phyloP scores from a whole-genome alignment of 352 stramenopile species.

The Phytophthora cryptogea region DNA sequence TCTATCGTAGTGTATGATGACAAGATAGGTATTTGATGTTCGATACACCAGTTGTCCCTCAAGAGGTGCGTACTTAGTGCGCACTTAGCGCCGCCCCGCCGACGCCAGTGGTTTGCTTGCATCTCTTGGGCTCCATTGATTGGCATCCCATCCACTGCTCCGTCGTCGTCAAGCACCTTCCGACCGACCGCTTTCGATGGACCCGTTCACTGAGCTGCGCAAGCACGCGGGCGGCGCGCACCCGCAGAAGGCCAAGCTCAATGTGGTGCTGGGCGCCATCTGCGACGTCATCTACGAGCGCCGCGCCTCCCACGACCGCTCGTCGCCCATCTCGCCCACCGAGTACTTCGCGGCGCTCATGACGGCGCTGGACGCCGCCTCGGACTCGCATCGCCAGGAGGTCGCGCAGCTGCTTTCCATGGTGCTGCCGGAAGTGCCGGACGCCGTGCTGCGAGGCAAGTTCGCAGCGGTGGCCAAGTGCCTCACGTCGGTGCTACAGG shows the following conservation, averaged over 20 bases:
- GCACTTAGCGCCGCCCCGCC: not conserved
- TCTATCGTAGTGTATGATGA: not conserved
- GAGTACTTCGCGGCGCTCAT: constrained; percentile 90
- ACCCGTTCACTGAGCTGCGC: constrained; percentile 81
- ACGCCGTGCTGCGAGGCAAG: constrained; percentile 81
- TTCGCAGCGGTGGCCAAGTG: constrained; percentile 73
- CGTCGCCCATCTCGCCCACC: constrained; percentile 61
- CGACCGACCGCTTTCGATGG: constrained; percentile 35
- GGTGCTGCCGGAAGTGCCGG: constrained; percentile 70
- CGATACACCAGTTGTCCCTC: not conserved
- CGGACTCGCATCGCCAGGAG: constrained; percentile 76
- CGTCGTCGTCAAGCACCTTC: not conserved
- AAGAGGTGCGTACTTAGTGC: not conserved
- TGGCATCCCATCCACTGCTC: constrained; percentile 20
- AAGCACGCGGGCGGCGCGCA: constrained; percentile 77
- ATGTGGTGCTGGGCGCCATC: constrained; percentile 84
- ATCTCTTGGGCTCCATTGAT: constrained; percentile 40
- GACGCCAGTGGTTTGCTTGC: constrained; percentile 40
- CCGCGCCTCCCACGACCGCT: constrained; percentile 32
- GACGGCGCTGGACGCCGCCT: constrained; percentile 80
- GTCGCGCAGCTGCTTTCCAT: constrained; percentile 78
- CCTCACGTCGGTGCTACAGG: constrained; percentile 72
- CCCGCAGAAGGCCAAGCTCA: constrained; percentile 83
- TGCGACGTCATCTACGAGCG: constrained; percentile 85
- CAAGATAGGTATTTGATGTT: not conserved